A percentile compares a stretch with the other conserved stretches of the same genome.
Conservation (phyloP, 2,329 filamentous ascomycete species). For the Penicillium janthinellum region DNA sequence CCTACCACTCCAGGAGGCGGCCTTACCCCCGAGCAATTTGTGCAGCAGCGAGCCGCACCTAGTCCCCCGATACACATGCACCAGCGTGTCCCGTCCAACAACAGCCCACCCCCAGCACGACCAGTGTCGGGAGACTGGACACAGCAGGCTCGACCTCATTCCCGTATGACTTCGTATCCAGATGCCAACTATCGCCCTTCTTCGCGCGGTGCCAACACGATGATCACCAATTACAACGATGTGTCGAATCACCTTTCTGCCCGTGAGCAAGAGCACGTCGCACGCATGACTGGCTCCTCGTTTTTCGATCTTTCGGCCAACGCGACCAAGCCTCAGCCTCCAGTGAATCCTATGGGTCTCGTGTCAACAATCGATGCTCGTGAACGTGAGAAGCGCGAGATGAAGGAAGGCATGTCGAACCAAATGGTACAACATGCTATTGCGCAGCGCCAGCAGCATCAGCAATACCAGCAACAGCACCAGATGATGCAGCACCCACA, state of each 20-base stretch:
- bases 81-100: constrained; percentile 60
- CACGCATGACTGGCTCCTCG: constrained; percentile 75
- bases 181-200: constrained; percentile 36
- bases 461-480: constrained; percentile 53
- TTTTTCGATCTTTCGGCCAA: constrained; percentile 67
- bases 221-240: constrained; percentile 55
- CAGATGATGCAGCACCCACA: constrained; percentile 47
- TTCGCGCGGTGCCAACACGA: constrained; percentile 60
- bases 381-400: constrained; percentile 73
- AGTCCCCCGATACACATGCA: constrained; percentile 62
- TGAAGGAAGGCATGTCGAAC: constrained; percentile 69
- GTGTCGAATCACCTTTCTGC: constrained; percentile 70
- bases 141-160: constrained; percentile 34
- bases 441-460: constrained; percentile 64
- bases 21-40: constrained; percentile 81
- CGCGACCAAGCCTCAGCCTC: constrained; percentile 54
- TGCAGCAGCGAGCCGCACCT: constrained; percentile 71
- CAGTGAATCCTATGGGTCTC: constrained; percentile 59
- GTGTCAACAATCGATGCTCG: constrained; percentile 78
- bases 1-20: constrained; percentile 52
- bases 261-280: constrained; percentile 85
- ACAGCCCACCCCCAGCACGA: constrained; percentile 41
- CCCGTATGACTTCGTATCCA: constrained; percentile 34
- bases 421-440: constrained; percentile 75
- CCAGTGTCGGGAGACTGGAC: constrained; percentile 45